Conservation (phyloP, 2,329 filamentous ascomycete genomes). For the Talaromyces sp. region DNA sequence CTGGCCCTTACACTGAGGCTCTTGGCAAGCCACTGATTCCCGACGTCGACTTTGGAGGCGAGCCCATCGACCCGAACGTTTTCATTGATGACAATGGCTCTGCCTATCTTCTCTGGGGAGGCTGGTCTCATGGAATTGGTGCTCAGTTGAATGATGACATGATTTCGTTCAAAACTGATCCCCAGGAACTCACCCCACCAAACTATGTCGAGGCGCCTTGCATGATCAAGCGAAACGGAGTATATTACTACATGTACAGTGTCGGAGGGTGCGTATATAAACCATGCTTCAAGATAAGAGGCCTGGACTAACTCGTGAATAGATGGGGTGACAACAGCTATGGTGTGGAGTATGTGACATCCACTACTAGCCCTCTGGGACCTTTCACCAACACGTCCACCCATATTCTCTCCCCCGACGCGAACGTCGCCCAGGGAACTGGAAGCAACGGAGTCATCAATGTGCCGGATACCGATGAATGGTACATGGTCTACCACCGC, state of each 20-base stretch:
- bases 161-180: slow-evolving; percentile 40
- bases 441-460: slow-evolving; percentile 41
- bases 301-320: slow-evolving; percentile 1
- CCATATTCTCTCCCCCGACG: slow-evolving; percentile 31
- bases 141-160: slow-evolving; percentile 41
- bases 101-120: slow-evolving; percentile 43
- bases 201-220: slow-evolving; percentile 42
- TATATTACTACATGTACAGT: slow-evolving; percentile 44
- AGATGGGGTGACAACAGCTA: slow-evolving; percentile 45
- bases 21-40: slow-evolving; percentile 40
- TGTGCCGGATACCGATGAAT: slow-evolving; percentile 31
- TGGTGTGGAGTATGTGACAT: slow-evolving; percentile 41
- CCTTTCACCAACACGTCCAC: slow-evolving; percentile 33
- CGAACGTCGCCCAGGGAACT: slow-evolving; percentile 25
- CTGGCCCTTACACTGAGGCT: slow-evolving; percentile 38
- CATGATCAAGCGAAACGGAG: slow-evolving; percentile 39
- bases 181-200: slow-evolving; percentile 43
- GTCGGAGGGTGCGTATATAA: slow-evolving; percentile 29
- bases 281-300: not conserved
- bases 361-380: slow-evolving; percentile 31
- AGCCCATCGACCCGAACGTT: slow-evolving; percentile 45
- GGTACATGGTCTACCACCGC: slow-evolving; percentile 46
- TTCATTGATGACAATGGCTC: slow-evolving; percentile 39
- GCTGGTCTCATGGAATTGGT: slow-evolving; percentile 39
- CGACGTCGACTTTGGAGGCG: slow-evolving; percentile 42